These are phyloP conservation scores for Rhodotorula babjevae DNA, from an alignment of 768 basidiomycete species.

Conservation along the genomic window DNA sequence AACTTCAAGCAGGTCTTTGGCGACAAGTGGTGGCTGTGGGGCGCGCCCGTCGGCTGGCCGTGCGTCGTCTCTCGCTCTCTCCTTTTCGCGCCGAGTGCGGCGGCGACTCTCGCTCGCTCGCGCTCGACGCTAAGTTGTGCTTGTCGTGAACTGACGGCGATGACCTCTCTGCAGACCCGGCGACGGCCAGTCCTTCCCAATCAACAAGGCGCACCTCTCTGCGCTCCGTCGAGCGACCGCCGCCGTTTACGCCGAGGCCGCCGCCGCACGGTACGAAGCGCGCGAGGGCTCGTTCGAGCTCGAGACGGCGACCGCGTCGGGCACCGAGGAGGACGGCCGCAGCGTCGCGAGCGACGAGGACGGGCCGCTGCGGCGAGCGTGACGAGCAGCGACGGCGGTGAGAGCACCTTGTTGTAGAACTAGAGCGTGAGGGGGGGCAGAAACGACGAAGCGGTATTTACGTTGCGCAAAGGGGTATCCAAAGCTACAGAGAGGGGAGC, in stretches of 20 bases:
- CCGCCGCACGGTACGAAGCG: constrained; percentile 1
- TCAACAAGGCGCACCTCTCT: constrained; percentile 2
- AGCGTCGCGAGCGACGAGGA: constrained; percentile 15
- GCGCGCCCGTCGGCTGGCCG: constrained; percentile 25
- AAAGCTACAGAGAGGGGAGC: neutral
- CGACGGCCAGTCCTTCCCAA: constrained; percentile 21
- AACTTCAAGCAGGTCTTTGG: constrained; percentile 26
- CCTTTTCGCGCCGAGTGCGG: no score
- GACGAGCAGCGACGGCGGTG: neutral
- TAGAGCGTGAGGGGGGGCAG: neutral
- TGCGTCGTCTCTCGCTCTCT: constrained; percentile 5
- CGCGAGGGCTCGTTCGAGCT: neutral
- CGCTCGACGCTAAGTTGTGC: no score
- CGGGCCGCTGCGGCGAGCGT: constrained; percentile 7
- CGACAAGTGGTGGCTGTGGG: constrained; percentile 23
- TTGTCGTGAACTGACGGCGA: neutral
- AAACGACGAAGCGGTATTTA: neutral
- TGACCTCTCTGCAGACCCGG: constrained; percentile 5
- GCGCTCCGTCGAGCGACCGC: neutral
- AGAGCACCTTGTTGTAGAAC: neutral
- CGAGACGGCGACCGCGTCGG: neutral
- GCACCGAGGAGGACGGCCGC: no score
- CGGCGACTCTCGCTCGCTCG: no score
- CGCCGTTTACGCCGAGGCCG: constrained; percentile 21
- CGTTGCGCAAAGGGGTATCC: neutral